phyloP scores from a whole-genome alignment of 2,329 filamentous ascomycete species.

The Fusarium sp. region DNA sequence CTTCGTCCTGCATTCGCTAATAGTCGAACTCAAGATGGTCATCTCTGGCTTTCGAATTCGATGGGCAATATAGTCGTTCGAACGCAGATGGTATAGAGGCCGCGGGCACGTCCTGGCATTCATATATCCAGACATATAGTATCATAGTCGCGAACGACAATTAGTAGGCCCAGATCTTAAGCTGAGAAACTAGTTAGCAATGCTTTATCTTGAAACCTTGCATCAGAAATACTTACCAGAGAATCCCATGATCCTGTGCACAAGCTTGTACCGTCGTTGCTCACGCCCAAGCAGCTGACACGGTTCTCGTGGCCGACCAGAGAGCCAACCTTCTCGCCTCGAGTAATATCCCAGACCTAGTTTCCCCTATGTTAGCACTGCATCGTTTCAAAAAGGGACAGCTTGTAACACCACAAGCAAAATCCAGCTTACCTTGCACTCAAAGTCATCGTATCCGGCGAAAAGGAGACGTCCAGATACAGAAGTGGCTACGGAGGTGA shows the following conservation, averaged over 20 bases:
- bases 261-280: constrained; percentile 98
- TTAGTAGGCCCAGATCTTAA: constrained; percentile 90
- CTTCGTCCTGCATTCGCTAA: constrained; percentile 55
- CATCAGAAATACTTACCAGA: constrained; percentile 73
- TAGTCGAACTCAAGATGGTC: constrained; percentile 50
- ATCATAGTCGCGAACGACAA: constrained; percentile 41
- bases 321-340: constrained; percentile 96
- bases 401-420: neutral
- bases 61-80: constrained; percentile 48
- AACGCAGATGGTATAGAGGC: constrained; percentile 47
- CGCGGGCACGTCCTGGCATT: constrained; percentile 45
- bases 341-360: constrained; percentile 97
- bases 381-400: neutral
- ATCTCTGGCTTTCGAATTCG: constrained; percentile 47
- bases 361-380: constrained; percentile 18
- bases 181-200: constrained; percentile 60
- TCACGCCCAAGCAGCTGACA: constrained; percentile 97
- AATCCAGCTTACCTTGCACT: constrained; percentile 86
- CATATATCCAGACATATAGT: constrained; percentile 46
- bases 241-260: constrained; percentile 99
- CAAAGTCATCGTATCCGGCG: constrained; percentile 98
- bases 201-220: neutral
- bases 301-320: constrained; percentile 98
- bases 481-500: constrained; percentile 97
- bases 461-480: constrained; percentile 95